A percentile compares a stretch with the other conserved stretches of the same genome.
These are phyloP conservation scores for Stagonosporopsis cucurbitacearum DNA, from an alignment of 2,329 filamentous ascomycete genomes.

Conservation along the genomic window DNA sequence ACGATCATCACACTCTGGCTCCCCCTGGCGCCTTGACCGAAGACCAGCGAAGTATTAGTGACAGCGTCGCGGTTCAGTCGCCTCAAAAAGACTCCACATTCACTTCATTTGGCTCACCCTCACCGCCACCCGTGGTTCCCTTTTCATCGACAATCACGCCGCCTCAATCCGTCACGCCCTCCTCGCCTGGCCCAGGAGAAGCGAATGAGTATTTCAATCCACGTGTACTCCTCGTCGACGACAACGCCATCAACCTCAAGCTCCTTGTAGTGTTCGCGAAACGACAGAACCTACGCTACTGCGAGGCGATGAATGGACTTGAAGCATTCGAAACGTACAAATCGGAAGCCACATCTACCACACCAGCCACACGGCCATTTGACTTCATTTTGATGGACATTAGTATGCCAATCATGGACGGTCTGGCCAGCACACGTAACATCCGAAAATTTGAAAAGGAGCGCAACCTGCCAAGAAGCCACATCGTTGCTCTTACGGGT, in stretches of 20 bases:
- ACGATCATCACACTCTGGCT: slow-evolving; percentile 22
- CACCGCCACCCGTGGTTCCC: slow-evolving; percentile 21
- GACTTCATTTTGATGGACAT: slow-evolving; percentile 47
- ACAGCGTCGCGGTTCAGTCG: slow-evolving; percentile 13
- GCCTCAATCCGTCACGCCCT: slow-evolving; percentile 22
- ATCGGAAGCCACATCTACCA: slow-evolving; percentile 20
- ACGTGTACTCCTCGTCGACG: slow-evolving; percentile 43
- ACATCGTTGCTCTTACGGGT: slow-evolving; percentile 48
- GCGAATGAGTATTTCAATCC: slow-evolving; percentile 38
- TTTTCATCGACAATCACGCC: slow-evolving; percentile 23
- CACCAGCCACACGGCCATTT: slow-evolving; percentile 30
- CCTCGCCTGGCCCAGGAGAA: slow-evolving; percentile 23
- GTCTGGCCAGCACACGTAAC: slow-evolving; percentile 45
- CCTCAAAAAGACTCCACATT: neutral
- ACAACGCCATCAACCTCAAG: slow-evolving; percentile 46
- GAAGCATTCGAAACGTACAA: slow-evolving; percentile 40
- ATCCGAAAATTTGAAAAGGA: slow-evolving; percentile 41
- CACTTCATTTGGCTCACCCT: slow-evolving; percentile 10
- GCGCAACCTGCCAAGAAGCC: slow-evolving; percentile 23
- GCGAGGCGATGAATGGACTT: slow-evolving; percentile 42
- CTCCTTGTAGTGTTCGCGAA: slow-evolving; percentile 52
- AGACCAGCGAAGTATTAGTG: slow-evolving; percentile 34
- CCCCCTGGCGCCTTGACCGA: slow-evolving; percentile 17
- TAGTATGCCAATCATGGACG: slow-evolving; percentile 47
- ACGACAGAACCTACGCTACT: slow-evolving; percentile 36